Conservation (phyloP, 768 basidiomycete species). For the Collybia nuda region DNA sequence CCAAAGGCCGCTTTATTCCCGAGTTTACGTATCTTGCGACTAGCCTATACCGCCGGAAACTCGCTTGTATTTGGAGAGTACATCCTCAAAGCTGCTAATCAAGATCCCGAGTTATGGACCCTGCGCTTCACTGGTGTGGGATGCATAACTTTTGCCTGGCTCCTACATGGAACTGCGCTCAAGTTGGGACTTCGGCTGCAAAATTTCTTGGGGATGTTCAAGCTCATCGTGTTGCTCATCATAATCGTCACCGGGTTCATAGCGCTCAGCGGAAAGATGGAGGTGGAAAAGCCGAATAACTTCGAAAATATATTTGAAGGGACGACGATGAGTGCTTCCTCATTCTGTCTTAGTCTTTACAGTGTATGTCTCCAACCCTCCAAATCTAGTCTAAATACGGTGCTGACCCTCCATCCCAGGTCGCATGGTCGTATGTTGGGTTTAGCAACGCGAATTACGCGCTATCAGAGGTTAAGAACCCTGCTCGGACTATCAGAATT, state of each 20-base stretch:
- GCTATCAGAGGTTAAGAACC: conserved; percentile 61
- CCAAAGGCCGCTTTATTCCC: neutral
- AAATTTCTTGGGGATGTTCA: conserved; percentile 56
- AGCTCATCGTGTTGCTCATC: conserved; percentile 44
- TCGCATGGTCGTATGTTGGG: conserved; percentile 52
- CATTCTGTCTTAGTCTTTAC: conserved; percentile 46
- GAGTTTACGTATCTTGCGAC: neutral
- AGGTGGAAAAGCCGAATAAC: conserved; percentile 25
- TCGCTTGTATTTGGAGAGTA: conserved; percentile 59
- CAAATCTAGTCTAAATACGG: neutral
- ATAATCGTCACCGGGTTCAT: conserved; percentile 46
- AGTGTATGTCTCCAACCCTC: conserved; percentile 17
- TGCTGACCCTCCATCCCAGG: conserved; percentile 25
- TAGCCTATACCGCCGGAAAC: conserved; percentile 29
- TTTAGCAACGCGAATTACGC: conserved; percentile 72
- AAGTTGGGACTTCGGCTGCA: conserved; percentile 55
- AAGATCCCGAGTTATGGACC: conserved; percentile 14
- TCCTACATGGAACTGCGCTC: conserved; percentile 40
- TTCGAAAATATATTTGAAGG: conserved; percentile 32
- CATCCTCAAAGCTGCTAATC: conserved; percentile 22
- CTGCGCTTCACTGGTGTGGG: conserved; percentile 25
- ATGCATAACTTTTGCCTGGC: conserved; percentile 29
- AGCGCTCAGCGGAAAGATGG: conserved; percentile 31
- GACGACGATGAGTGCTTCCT: conserved; percentile 34
- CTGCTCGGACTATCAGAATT: conserved; percentile 58